Evolutionary conservation across 2,329 filamentous ascomycete species (phyloP).

Genomic region (Monilinia fructicola): DNA sequence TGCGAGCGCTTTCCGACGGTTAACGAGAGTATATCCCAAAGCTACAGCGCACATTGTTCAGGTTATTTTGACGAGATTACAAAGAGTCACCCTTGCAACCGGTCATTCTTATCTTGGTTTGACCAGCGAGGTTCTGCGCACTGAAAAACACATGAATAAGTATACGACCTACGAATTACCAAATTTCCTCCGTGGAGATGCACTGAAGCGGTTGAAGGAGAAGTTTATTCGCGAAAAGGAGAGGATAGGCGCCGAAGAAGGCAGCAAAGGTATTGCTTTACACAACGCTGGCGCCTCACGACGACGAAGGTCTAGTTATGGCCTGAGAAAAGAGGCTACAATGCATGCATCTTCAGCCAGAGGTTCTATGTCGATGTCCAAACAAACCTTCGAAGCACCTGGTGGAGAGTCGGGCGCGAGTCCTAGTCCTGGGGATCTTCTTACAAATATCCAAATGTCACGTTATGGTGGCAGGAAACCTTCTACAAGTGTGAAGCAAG

Average conservation of each 20-base stretch:
- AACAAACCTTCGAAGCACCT: conserved; percentile 39
- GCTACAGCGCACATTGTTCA: conserved; percentile 97
- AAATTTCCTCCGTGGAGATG: conserved; percentile 81
- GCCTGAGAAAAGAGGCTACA: conserved; percentile 75
- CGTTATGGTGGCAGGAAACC: conserved; percentile 54
- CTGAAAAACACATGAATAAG: conserved; percentile 89
- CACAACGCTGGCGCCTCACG: conserved; percentile 73
- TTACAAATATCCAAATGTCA: conserved; percentile 73
- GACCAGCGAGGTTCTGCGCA: conserved; percentile 86
- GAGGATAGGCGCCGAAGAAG: conserved; percentile 75
- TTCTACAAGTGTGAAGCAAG: conserved; percentile 27
- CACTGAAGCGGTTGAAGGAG: conserved; percentile 81
- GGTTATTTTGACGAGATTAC: conserved; percentile 90
- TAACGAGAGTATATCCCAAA: conserved; percentile 93
- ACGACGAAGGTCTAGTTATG: conserved; percentile 69
- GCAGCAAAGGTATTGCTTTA: conserved; percentile 88
- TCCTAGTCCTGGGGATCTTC: conserved; percentile 72
- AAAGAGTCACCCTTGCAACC: conserved; percentile 90
- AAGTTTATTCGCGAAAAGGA: conserved; percentile 88
- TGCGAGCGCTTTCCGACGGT: conserved; percentile 86
- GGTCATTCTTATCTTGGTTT: conserved; percentile 92
- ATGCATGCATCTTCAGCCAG: conserved; percentile 56
- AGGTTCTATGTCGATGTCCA: conserved; percentile 26
- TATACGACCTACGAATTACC: conserved; percentile 91
- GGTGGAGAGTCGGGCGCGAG: conserved; percentile 42